phyloP scores from a whole-genome alignment of 2,329 filamentous ascomycete species.

The Aspergillus transmontanensis region DNA sequence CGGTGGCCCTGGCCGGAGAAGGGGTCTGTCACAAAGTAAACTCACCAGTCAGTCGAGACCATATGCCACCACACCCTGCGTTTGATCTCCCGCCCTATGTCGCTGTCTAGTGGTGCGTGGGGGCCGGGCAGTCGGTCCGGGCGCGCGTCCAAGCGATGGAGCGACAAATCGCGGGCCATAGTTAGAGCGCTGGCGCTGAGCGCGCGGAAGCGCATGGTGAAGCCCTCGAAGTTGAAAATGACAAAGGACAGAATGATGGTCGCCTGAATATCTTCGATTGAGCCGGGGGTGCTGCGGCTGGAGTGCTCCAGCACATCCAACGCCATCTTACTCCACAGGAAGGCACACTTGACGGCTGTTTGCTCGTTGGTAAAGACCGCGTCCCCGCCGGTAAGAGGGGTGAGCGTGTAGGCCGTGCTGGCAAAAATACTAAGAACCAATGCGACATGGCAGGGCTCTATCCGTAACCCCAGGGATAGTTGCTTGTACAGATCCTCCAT shows the following conservation, averaged over 20 bases:
- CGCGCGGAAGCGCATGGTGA: not conserved
- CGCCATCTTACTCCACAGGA: not conserved
- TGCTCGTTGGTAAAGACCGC: not conserved
- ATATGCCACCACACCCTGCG: conserved; percentile 13
- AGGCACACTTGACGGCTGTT: not conserved
- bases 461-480: not conserved
- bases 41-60: conserved; percentile 9
- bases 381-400: not conserved
- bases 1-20: not conserved
- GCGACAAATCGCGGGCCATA: not conserved
- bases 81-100: not conserved
- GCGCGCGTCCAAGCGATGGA: not conserved
- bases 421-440: conserved; percentile 9
- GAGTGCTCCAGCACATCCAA: conserved; percentile 2
- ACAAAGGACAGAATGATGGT: conserved; percentile 1
- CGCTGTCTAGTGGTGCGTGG: no score
- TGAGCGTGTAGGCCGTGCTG: conserved; percentile 3
- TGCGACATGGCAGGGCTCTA: not conserved
- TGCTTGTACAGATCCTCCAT: conserved; percentile 1
- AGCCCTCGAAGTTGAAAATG: conserved; percentile 1
- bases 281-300: not conserved
- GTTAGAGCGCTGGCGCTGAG: not conserved
- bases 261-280: not conserved
- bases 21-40: not conserved
- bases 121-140: not conserved